These are phyloP conservation scores for Sporisorium sorghi DNA, from an alignment of 1,284 basidiomycete species.

Conservation along the genomic window DNA sequence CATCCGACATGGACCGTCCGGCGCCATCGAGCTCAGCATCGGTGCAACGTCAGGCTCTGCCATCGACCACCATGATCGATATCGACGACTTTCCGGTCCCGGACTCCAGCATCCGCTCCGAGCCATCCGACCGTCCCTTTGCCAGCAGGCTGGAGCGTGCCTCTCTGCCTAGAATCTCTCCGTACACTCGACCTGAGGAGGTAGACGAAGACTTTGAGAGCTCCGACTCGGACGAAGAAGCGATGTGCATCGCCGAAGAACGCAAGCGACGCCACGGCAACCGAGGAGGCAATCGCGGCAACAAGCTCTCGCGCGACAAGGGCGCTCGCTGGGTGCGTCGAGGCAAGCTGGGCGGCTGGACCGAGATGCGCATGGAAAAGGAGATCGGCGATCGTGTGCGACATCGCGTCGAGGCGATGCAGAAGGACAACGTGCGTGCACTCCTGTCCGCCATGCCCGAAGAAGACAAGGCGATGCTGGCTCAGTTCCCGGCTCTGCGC, in stretches of 20 bases:
- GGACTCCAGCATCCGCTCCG: conserved; percentile 47
- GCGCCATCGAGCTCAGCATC: conserved; percentile 16
- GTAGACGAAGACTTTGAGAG: conserved; percentile 19
- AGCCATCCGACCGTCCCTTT: conserved; percentile 42
- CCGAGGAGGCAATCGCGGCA: conserved; percentile 62
- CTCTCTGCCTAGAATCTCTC: conserved; percentile 30
- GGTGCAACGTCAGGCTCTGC: conserved; percentile 17
- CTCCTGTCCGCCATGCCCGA: conserved; percentile 50
- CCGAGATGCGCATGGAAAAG: conserved; percentile 62
- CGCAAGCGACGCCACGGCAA: conserved; percentile 44
- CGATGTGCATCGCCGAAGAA: conserved; percentile 40
- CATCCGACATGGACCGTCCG: conserved; percentile 14
- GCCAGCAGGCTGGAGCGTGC: conserved; percentile 39
- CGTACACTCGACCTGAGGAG: conserved; percentile 14
- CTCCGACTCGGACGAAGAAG: conserved; percentile 56
- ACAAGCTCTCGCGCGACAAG: conserved; percentile 60
- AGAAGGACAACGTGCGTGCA: conserved; percentile 59
- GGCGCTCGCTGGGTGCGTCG: conserved; percentile 64
- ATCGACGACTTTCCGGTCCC: conserved; percentile 46
- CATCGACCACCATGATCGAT: conserved; percentile 43
- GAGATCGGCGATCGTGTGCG: conserved; percentile 57
- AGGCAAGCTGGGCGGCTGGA: conserved; percentile 64
- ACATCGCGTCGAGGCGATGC: conserved; percentile 53
- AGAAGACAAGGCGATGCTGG: conserved; percentile 47
- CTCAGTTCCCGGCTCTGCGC: conserved; percentile 37